Percentiles rank a stretch among this genome's conserved stretches.
Conservation (phyloP, 2,329 filamentous ascomycete genomes). For the Orbilia javanica region DNA sequence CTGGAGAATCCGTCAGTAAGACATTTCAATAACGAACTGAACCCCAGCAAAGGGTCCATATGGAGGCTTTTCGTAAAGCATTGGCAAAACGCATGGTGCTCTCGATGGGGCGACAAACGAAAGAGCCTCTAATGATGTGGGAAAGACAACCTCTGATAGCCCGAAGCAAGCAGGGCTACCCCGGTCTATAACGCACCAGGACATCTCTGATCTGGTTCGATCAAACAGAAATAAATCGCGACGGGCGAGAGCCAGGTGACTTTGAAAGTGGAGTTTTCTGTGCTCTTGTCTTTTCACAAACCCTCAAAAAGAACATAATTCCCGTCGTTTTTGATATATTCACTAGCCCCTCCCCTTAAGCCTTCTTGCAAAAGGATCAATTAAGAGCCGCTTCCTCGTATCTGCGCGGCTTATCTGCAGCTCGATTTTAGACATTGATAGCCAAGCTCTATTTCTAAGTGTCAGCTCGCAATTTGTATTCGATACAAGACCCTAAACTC, state of each 20-base stretch:
- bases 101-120: background rate
- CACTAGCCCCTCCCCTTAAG: background rate
- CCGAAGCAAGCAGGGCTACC: constrained; percentile 30
- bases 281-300: background rate
- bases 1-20: background rate
- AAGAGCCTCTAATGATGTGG: constrained; percentile 45
- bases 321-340: background rate
- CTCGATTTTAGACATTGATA: constrained; percentile 11
- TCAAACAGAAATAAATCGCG: constrained; percentile 25
- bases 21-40: constrained; percentile 41
- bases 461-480: constrained; percentile 20
- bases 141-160: constrained; percentile 1
- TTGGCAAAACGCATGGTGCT: constrained; percentile 11
- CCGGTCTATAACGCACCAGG: constrained; percentile 7
- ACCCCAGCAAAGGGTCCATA: constrained; percentile 33
- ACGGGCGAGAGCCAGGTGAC: constrained; percentile 10
- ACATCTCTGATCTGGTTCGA: constrained; percentile 22
- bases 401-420: constrained; percentile 24
- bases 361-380: background rate
- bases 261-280: constrained; percentile 7
- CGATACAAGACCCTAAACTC: constrained; percentile 5
- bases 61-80: constrained; percentile 6
- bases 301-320: background rate
- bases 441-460: background rate
- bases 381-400: constrained; percentile 24